These are phyloP conservation scores for Cydonia oblonga DNA, from an alignment of 331 rosid species.

Conservation along the genomic window DNA sequence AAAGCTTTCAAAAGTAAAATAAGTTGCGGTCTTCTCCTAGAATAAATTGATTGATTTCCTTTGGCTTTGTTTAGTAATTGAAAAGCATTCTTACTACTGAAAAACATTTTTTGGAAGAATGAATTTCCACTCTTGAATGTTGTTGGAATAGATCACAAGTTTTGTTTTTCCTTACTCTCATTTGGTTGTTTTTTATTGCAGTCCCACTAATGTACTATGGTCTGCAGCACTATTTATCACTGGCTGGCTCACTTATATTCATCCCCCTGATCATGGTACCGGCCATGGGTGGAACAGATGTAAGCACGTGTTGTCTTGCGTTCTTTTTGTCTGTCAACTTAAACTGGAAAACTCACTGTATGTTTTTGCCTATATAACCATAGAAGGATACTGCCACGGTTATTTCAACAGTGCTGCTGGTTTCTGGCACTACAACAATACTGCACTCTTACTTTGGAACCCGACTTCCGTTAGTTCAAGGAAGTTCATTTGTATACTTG, in stretches of 20 bases:
- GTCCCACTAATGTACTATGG: slow-evolving; percentile 59
- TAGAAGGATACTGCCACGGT: slow-evolving; percentile 81
- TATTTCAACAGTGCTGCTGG: slow-evolving; percentile 72
- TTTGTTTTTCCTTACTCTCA: slow-evolving; percentile 9
- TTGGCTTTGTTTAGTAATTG: neutral
- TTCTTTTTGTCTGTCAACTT: slow-evolving; percentile 13
- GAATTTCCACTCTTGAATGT: neutral
- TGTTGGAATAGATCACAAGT: slow-evolving; percentile 16
- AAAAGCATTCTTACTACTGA: neutral
- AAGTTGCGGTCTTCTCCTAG: neutral
- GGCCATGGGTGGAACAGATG: slow-evolving; percentile 86
- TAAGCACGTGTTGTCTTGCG: slow-evolving; percentile 29
- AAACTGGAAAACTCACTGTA: neutral
- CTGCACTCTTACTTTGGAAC: slow-evolving; percentile 77
- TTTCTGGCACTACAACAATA: slow-evolving; percentile 74
- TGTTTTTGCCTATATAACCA: slow-evolving; percentile 12
- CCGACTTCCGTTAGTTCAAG: slow-evolving; percentile 84
- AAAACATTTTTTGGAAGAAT: neutral
- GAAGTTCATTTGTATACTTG: slow-evolving; percentile 82
- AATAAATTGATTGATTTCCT: neutral
- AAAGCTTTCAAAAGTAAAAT: neutral
- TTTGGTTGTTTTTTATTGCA: slow-evolving; percentile 30
- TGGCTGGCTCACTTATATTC: slow-evolving; percentile 78
- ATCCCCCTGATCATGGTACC: slow-evolving; percentile 79
- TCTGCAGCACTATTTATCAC: slow-evolving; percentile 77